These are phyloP conservation scores for Diplodia sapinea DNA, from an alignment of 2,329 filamentous ascomycete species.

Conservation along the genomic window DNA sequence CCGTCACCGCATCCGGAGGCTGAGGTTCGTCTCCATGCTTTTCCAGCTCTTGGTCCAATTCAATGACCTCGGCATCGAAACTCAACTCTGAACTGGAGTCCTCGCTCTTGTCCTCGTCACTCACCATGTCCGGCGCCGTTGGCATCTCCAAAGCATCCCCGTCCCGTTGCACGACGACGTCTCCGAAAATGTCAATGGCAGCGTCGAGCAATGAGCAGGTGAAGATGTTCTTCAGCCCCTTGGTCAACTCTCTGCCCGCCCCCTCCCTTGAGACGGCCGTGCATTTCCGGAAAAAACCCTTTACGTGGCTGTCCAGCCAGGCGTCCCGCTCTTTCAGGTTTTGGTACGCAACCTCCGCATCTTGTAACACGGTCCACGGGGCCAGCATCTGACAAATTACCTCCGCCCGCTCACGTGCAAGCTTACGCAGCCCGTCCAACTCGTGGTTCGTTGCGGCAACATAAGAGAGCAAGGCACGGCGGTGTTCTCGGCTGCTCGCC, in stretches of 20 bases:
- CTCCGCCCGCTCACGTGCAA: slow-evolving; percentile 33
- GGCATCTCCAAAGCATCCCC: slow-evolving; percentile 1
- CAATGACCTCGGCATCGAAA: background rate
- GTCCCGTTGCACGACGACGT: background rate
- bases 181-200: background rate
- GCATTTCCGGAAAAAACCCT: background rate
- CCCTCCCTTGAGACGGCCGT: no score
- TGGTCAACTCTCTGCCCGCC: background rate
- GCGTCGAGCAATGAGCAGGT: background rate
- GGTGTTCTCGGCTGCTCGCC: slow-evolving; percentile 33
- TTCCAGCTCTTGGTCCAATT: background rate
- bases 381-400: slow-evolving; percentile 1
- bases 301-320: slow-evolving; percentile 1
- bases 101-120: background rate
- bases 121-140: background rate
- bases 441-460: slow-evolving; percentile 32
- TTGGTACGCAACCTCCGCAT: background rate
- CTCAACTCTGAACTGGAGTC: background rate
- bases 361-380: background rate
- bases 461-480: slow-evolving; percentile 34
- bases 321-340: background rate
- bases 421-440: slow-evolving; percentile 33
- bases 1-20: background rate
- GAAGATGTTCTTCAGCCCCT: background rate
- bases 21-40: background rate